Conservation (phyloP, 345 rosid species). For the Arabidopsis arenosa region DNA sequence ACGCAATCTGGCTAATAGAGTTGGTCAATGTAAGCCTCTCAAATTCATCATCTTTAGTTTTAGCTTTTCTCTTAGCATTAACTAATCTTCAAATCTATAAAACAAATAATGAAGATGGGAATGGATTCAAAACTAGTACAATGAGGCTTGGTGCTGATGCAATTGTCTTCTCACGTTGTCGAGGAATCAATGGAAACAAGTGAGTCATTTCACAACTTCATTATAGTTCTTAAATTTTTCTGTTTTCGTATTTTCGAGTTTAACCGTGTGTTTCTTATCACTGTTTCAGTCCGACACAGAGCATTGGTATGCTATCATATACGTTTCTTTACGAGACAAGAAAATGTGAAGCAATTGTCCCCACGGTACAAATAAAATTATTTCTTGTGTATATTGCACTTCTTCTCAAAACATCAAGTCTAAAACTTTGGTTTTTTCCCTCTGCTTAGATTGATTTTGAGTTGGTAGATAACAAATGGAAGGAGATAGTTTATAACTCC, state of each 20-base stretch:
- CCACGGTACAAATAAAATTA: slow-evolving; percentile 56
- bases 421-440: neutral
- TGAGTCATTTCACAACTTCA: slow-evolving; percentile 8
- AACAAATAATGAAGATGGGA: slow-evolving; percentile 62
- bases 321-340: slow-evolving; percentile 65
- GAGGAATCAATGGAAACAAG: slow-evolving; percentile 55
- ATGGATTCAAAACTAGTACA: slow-evolving; percentile 85
- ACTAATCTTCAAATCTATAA: neutral
- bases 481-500: slow-evolving; percentile 51
- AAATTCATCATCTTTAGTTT: neutral
- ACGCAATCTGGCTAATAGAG: slow-evolving; percentile 67
- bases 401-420: slow-evolving; percentile 9
- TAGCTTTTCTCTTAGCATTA: neutral
- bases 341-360: slow-evolving; percentile 79
- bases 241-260: neutral
- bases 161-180: slow-evolving; percentile 70
- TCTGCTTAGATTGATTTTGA: slow-evolving; percentile 64
- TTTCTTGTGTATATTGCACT: neutral
- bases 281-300: slow-evolving; percentile 56
- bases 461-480: slow-evolving; percentile 53
- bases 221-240: neutral
- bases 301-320: slow-evolving; percentile 77
- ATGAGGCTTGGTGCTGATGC: slow-evolving; percentile 96
- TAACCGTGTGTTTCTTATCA: neutral
- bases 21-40: slow-evolving; percentile 73